A percentile compares a stretch with the other conserved stretches of the same genome.
Evolutionary conservation across 148 eudicot genomes (phyloP).

Genomic region (Chenopodium formosanum): DNA sequence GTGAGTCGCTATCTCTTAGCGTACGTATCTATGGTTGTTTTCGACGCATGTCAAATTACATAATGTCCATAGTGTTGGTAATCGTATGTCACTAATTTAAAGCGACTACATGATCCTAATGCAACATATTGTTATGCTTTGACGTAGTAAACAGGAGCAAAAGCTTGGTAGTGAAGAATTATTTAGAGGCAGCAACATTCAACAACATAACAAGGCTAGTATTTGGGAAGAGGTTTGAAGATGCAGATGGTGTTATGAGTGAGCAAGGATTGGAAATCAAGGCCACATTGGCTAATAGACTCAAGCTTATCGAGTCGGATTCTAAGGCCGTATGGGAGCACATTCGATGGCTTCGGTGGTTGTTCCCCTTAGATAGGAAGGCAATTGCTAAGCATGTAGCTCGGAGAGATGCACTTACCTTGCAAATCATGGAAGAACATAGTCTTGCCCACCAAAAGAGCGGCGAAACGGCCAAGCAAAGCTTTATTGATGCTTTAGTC

Average conservation of each 20-base stretch:
- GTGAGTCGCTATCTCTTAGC: no score
- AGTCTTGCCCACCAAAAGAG: constrained; percentile 23
- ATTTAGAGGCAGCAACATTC: constrained; percentile 36
- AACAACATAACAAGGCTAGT: constrained; percentile 49
- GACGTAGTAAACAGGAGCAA: constrained; percentile 35
- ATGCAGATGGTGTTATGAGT: constrained; percentile 20
- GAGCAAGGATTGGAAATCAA: constrained; percentile 34
- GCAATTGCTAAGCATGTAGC: constrained; percentile 18
- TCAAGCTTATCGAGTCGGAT: constrained; percentile 34
- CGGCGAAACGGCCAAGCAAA: constrained; percentile 23
- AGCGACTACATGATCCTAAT: neutral
- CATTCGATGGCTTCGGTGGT: constrained; percentile 32
- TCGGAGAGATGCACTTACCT: constrained; percentile 23
- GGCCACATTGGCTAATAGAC: constrained; percentile 26
- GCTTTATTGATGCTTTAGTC: constrained; percentile 42
- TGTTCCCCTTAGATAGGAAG: constrained; percentile 24
- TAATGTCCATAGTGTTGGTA: neutral
- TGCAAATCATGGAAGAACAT: constrained; percentile 32
- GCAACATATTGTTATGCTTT: neutral
- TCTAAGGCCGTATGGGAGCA: constrained; percentile 27
- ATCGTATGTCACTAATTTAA: neutral
- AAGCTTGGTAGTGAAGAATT: constrained; percentile 31
- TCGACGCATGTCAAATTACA: neutral
- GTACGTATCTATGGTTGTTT: no score
- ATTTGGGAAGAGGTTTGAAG: constrained; percentile 37